Evolutionary conservation across 805 yeast species (phyloP), one percentile per base, ranked within the genome.

Genomic region (Schizosaccharomyces japonicus): DNA sequence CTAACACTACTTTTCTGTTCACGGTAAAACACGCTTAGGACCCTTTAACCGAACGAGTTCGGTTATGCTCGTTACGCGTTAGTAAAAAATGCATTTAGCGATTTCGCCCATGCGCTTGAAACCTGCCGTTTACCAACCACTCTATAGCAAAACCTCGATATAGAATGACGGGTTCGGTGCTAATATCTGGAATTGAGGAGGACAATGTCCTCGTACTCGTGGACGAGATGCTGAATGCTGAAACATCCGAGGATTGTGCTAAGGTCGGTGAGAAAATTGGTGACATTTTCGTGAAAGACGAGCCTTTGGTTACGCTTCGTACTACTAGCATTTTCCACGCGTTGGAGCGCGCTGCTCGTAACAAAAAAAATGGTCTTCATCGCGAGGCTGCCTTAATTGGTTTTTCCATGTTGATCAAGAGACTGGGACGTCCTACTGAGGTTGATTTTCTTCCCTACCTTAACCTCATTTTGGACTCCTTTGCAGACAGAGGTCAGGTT

Each of bases 401-500:
- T 4, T 45, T 45, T 45, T 44, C 30, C 5, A 11, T 26, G 1
- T 10, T 45, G 6, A 23, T 30, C 19, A 15, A 10, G 10, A 31
- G 17, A 10, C n/a, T 45, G 5, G 31, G 33, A 8, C 17, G 23
- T n/a, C 47, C 34, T 17, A 71, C 70, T 49, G 94, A 84, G 63
- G 78, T 83, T 3, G 76, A 75, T 58, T 66, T 87, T 49, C 61
- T 78, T 30, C 76, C 72, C 48, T 69, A 79, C 36, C 66, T 84
- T 50, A 66, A 73, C 4, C 57, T 70, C 2, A 3, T 78, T 81
- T 13, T 71, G 78, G 94, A 84, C 57, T 66, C 75, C 36, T 68
- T 74, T 49, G 75, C 87, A 45, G 96, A 90, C 57, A 90, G 87
- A 63, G 96, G 87, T 57, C 78, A 73, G 59, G 72, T 76, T 45